Conservation (phyloP, 345 rosid species). For the Salix suchowensis region DNA sequence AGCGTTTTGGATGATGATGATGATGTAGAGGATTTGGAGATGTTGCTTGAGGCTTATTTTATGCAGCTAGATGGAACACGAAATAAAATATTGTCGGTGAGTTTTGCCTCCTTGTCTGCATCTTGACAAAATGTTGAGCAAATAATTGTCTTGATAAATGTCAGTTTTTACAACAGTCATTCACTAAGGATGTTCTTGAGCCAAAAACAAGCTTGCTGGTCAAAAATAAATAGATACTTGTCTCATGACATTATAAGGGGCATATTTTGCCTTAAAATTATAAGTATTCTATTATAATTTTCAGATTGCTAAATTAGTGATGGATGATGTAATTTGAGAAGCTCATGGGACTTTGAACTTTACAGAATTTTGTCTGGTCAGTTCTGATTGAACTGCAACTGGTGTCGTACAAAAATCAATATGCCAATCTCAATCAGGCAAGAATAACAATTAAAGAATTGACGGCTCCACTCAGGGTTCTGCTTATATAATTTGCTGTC, state of each 20-base stretch:
- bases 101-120: slow-evolving; percentile 14
- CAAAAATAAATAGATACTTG: not conserved
- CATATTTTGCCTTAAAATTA: not conserved
- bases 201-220: not conserved
- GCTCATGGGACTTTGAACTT: not conserved
- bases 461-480: not conserved
- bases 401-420: not conserved
- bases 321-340: not conserved
- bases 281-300: not conserved
- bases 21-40: slow-evolving; percentile 88
- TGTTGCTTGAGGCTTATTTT: slow-evolving; percentile 90
- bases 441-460: not conserved
- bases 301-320: not conserved
- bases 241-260: not conserved
- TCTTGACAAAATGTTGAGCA: not conserved
- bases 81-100: slow-evolving; percentile 83
- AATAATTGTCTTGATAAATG: not conserved
- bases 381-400: not conserved
- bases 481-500: too few species aligned
- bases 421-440: not conserved
- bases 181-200: not conserved
- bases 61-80: slow-evolving; percentile 94
- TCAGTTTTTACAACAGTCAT: not conserved
- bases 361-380: not conserved
- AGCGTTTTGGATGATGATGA: slow-evolving; percentile 44